Evolutionary conservation across 164 flowering plant genomes (phyloP), one percentile per base, ranked within the genome.

Genomic region (Dillenia turbinata): DNA sequence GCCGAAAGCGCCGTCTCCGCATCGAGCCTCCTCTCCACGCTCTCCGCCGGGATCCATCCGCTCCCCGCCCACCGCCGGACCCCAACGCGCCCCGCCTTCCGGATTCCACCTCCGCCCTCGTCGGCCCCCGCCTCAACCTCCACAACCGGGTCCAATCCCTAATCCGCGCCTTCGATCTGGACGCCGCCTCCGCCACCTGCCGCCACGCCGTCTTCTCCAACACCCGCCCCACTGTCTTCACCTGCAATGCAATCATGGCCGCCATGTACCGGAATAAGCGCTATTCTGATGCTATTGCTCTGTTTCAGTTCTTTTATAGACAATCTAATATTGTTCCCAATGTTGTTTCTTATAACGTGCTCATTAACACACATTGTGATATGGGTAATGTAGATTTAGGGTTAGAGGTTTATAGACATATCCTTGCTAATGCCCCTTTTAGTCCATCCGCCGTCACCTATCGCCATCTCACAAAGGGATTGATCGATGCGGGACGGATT

Each of bases 1-100:
- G 88, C 53, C 81, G 91, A 11, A 88, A 83, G 68, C 89, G 95
- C 56, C 85, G 85, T 6, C 87, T 79, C 61, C 85, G 92, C 12
- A 82, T 88, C 59, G 92, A 90, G 62, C 94, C 90, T 2, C 94
- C 92, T 2, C 85, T 89, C 56, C 77, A 83, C 69, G 90, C 92
- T 58, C 84, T 87, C 71, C 87, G 89, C 51, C 81, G 83, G 15
- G 77, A 78, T 63, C 78, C 79, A 44, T 10, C 59, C 40, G 56
- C 78, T 9, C 81, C 82, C 1, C 77, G 73, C 54, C 82, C 81
- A 1, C 72, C 55, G 8, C 79, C 77, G 5, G 82, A 81, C 61
- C 91, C 89, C 19, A 76, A 83, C 66, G 87, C 81, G 10, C 86
- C 81, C 7, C 88, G 85, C 56, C 86, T 85, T 56, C 97, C 97